These are phyloP conservation scores for Mycena maculata DNA, from an alignment of 768 basidiomycete genomes.

Conservation along the genomic window DNA sequence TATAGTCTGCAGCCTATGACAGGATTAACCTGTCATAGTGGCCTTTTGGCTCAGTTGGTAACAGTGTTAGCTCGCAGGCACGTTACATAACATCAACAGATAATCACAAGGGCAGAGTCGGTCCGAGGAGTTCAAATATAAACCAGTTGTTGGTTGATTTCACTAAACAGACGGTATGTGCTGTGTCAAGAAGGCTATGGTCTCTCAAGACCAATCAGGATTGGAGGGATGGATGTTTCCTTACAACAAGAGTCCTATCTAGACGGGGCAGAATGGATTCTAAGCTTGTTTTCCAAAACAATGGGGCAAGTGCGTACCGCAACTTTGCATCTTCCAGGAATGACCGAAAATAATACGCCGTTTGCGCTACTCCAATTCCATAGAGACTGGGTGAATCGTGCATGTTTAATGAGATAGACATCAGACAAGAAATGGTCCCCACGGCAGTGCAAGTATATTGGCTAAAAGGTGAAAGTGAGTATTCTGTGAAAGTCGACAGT, in stretches of 20 bases:
- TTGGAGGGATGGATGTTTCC: no score
- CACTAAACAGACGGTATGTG: neutral
- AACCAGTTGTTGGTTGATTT: neutral
- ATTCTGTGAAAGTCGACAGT: no score
- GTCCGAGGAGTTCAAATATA: neutral
- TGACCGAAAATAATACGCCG: neutral
- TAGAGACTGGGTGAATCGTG: neutral
- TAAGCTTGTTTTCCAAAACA: no score
- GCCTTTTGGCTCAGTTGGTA: no score
- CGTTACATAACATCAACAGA: no score
- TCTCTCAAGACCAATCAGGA: neutral
- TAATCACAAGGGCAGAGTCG: neutral
- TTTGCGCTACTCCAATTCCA: conserved; percentile 2
- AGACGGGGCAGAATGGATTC: no score
- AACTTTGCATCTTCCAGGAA: neutral
- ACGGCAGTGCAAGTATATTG: neutral
- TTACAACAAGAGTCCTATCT: no score
- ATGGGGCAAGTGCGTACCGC: neutral
- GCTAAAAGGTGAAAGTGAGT: neutral
- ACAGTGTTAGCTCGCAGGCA: no score
- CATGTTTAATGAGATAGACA: neutral
- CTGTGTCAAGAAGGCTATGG: neutral
- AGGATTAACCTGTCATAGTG: no score
- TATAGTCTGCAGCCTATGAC: no score
- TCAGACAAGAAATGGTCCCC: neutral